Evolutionary conservation across 371 early-diverging fungal species (phyloP).

Genomic region (Syncephalis fuscata): DNA sequence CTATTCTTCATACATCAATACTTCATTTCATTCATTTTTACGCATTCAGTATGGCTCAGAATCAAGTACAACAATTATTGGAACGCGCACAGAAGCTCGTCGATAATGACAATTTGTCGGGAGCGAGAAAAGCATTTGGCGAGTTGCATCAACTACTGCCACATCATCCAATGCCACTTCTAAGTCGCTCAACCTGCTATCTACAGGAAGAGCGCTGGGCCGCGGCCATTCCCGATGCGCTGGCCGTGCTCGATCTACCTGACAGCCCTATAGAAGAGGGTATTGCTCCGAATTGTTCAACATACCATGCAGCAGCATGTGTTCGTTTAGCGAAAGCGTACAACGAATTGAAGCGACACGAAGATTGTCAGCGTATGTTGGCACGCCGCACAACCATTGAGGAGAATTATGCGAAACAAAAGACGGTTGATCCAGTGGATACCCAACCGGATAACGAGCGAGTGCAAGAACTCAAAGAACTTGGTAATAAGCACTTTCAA

Average conservation of each 20-base stretch:
- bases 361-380: neutral
- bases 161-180: neutral
- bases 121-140: too few relatives aligned
- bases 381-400: neutral
- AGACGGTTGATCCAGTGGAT: neutral
- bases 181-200: neutral
- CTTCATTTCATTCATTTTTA: too few relatives aligned
- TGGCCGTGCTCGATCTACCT: neutral
- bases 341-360: neutral
- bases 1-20: too few relatives aligned
- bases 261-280: neutral
- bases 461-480: neutral
- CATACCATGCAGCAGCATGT: neutral
- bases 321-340: neutral
- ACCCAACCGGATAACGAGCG: neutral
- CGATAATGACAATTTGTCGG: too few relatives aligned
- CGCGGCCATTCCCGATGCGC: neutral
- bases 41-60: too few relatives aligned
- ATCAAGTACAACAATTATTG: too few relatives aligned
- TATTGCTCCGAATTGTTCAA: neutral
- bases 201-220: neutral
- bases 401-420: neutral
- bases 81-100: too few relatives aligned
- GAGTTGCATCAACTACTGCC: too few relatives aligned
- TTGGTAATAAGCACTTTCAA: neutral